Conservation (phyloP, 2,329 filamentous ascomycete genomes). For the Westerdykella ornata region DNA sequence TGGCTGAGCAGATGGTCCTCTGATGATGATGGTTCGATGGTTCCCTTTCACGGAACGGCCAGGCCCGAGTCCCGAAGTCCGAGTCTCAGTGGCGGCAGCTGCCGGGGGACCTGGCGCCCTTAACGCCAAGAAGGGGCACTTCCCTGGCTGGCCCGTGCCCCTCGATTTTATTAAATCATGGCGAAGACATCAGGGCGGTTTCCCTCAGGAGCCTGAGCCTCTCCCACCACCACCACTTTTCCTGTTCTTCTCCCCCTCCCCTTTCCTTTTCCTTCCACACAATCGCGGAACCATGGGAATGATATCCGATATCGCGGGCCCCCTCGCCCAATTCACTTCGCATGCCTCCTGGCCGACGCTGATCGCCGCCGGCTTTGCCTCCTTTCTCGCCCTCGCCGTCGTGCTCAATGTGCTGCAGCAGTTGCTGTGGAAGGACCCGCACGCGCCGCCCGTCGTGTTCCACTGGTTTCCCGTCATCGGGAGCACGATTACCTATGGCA, state of each 20-base stretch:
- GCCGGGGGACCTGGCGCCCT: too few relatives aligned
- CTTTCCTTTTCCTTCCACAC: conserved; percentile 2
- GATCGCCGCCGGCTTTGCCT: conserved; percentile 39
- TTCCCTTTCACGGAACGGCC: conserved; percentile 13
- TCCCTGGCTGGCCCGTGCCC: conserved; percentile 16
- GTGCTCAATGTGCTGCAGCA: conserved; percentile 75
- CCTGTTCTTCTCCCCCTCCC: conserved; percentile 5
- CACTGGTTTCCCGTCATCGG: conserved; percentile 68
- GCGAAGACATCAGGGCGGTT: not conserved
- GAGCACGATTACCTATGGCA: conserved; percentile 89
- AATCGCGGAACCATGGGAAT: conserved; percentile 45
- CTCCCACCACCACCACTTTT: conserved; percentile 11
- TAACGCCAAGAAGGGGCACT: conserved; percentile 2
- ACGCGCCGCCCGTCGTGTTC: conserved; percentile 57
- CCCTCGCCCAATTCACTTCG: conserved; percentile 43
- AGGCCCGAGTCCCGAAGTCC: conserved; percentile 2
- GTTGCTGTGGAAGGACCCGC: conserved; percentile 71
- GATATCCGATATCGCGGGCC: conserved; percentile 44
- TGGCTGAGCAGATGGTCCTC: conserved; percentile 12
- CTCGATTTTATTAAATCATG: conserved; percentile 19
- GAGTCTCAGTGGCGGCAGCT: too few relatives aligned
- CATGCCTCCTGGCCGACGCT: conserved; percentile 41
- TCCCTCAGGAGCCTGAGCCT: conserved; percentile 4
- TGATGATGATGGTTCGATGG: conserved; percentile 17
- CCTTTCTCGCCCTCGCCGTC: conserved; percentile 52